These are phyloP conservation scores for Coemansia sp. DNA, from an alignment of 371 early-diverging fungal species.

Conservation along the genomic window DNA sequence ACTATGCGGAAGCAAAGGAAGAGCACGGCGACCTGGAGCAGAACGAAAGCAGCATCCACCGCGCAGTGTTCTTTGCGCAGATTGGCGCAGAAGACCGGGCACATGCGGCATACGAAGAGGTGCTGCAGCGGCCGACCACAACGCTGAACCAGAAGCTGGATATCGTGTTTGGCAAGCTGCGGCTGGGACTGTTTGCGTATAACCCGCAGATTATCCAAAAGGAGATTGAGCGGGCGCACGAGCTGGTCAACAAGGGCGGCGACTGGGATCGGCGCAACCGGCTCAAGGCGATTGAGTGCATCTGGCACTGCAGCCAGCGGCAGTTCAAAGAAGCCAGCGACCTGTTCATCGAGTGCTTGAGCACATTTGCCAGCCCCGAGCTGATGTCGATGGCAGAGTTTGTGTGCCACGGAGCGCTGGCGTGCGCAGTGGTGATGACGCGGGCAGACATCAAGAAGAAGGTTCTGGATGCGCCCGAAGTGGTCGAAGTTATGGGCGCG, in stretches of 20 bases:
- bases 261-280: slow-evolving; percentile 99
- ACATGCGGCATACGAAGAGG: slow-evolving; percentile 73
- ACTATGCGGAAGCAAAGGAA: slow-evolving; percentile 82
- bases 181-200: slow-evolving; percentile 93
- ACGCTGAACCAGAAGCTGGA: slow-evolving; percentile 92
- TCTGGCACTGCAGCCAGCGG: slow-evolving; percentile 88
- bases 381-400: slow-evolving; percentile 96
- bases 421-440: slow-evolving; percentile 82
- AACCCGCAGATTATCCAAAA: slow-evolving; percentile 70
- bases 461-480: slow-evolving; percentile 95
- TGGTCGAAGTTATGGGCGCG: slow-evolving; percentile 91
- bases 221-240: slow-evolving; percentile 57
- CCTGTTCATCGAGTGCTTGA: slow-evolving; percentile 90
- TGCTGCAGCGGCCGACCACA: slow-evolving; percentile 78
- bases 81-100: slow-evolving; percentile 97
- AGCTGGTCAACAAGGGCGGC: slow-evolving; percentile 94
- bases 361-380: slow-evolving; percentile 97
- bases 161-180: slow-evolving; percentile 84
- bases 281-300: slow-evolving; percentile 96
- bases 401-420: slow-evolving; percentile 92
- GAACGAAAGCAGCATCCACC: slow-evolving; percentile 85
- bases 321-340: slow-evolving; percentile 92
- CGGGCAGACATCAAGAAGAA: slow-evolving; percentile 93
- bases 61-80: slow-evolving; percentile 86
- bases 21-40: slow-evolving; percentile 94